These are phyloP conservation scores for Cladophialophora psammophila DNA, from an alignment of 2,329 filamentous ascomycete genomes.

Conservation along the genomic window DNA sequence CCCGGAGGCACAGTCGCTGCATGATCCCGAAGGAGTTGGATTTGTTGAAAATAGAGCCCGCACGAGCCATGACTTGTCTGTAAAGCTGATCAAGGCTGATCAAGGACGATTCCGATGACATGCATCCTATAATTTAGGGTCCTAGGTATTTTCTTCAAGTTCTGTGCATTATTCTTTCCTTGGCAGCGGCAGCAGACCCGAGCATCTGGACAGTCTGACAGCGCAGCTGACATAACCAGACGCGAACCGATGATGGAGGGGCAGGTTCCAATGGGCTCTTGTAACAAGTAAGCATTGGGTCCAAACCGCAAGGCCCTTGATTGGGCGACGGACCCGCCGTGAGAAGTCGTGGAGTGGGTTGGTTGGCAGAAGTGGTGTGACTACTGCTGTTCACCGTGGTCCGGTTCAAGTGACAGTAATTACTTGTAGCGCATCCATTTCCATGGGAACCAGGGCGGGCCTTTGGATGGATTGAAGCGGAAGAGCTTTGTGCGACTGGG, in stretches of 20 bases:
- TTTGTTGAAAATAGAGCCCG: too few species aligned
- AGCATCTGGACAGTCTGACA: conserved; percentile 3
- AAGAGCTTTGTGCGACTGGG: not conserved
- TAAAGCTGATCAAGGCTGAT: not conserved
- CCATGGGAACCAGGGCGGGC: not conserved
- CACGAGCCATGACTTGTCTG: not conserved
- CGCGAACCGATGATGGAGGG: not conserved
- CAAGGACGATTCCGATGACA: not conserved
- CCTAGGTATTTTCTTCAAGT: not conserved
- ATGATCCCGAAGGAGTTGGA: not conserved
- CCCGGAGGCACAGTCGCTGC: not conserved
- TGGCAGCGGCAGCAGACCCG: not conserved
- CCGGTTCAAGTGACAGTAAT: not conserved
- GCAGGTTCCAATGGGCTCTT: not conserved
- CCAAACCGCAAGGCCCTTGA: not conserved
- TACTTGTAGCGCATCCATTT: not conserved
- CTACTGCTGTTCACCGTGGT: conserved; percentile 6
- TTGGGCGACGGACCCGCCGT: conserved; percentile 21
- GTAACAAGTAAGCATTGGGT: conserved; percentile 12
- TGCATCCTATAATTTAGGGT: not conserved
- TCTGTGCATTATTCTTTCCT: not conserved
- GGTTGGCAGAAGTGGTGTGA: conserved; percentile 6
- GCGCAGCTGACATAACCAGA: conserved; percentile 18
- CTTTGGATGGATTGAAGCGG: too few species aligned
- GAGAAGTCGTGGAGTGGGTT: not conserved